Conservation (phyloP, 106 monocot genomes). For the Allium cepa region DNA sequence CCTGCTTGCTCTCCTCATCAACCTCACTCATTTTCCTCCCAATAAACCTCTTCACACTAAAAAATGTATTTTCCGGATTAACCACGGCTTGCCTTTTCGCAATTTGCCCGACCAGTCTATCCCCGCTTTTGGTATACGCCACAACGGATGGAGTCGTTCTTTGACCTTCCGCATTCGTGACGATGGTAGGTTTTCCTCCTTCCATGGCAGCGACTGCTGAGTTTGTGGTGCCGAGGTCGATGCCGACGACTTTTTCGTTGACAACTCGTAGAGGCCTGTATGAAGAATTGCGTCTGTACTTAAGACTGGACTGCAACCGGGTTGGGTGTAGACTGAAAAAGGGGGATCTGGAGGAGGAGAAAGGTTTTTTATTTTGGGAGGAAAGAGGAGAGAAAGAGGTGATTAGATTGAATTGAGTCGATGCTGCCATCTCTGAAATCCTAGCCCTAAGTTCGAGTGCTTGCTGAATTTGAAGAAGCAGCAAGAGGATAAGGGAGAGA, state of each 20-base stretch:
- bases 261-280: conserved; percentile 25
- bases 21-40: conserved; percentile 76
- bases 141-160: conserved; percentile 75
- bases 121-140: conserved; percentile 67
- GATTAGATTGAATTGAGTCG: conserved; percentile 2
- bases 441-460: conserved; percentile 2
- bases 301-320: background rate
- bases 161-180: conserved; percentile 76
- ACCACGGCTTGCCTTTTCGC: conserved; percentile 78
- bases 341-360: conserved; percentile 23
- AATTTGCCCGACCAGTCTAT: conserved; percentile 67
- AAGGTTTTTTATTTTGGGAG: background rate
- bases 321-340: conserved; percentile 9
- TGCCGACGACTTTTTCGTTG: conserved; percentile 71
- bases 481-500: conserved; percentile 5
- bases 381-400: conserved; percentile 7
- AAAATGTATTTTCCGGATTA: conserved; percentile 79
- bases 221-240: conserved; percentile 75
- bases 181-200: conserved; percentile 72
- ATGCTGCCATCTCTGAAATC: conserved; percentile 5
- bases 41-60: conserved; percentile 73
- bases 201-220: conserved; percentile 86
- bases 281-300: background rate
- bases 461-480: background rate
- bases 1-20: conserved; percentile 67